phyloP scores from a whole-genome alignment of 257 asterid genomes.

The Solanum dulcamara region DNA sequence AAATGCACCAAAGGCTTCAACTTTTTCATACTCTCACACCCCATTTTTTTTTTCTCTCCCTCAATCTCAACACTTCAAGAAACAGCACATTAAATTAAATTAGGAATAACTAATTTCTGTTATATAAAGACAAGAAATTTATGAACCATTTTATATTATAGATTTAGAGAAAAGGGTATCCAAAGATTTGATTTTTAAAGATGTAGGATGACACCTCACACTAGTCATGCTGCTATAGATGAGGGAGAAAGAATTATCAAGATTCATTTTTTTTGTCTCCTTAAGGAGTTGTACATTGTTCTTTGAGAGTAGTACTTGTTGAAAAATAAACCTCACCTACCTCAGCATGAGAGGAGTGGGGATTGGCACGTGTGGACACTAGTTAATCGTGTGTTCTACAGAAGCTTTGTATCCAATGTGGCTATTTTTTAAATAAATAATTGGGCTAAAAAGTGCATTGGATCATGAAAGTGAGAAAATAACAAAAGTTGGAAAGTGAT shows the following conservation, averaged over 20 bases:
- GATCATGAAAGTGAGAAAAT: not conserved
- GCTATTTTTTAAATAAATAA: not conserved
- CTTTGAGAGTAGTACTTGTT: not conserved
- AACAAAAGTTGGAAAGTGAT: not conserved
- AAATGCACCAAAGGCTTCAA: slow-evolving; percentile 51
- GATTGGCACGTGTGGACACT: not conserved
- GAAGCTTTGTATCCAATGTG: not conserved
- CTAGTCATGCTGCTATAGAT: not conserved
- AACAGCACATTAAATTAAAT: not conserved
- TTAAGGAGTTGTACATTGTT: not conserved
- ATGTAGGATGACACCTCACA: not conserved
- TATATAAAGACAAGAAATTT: not conserved
- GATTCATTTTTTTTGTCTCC: not conserved
- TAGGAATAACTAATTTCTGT: not conserved
- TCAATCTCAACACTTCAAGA: not conserved
- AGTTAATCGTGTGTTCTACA: not conserved
- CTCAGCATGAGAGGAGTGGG: not conserved
- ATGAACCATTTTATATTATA: not conserved
- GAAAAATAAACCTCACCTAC: not conserved
- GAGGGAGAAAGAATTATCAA: not conserved
- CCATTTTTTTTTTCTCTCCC: not conserved
- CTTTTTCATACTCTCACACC: slow-evolving; percentile 32
- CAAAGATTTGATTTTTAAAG: not conserved
- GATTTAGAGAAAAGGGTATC: not conserved
- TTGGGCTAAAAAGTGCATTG: not conserved